Evolutionary conservation across 2,329 filamentous ascomycete species (phyloP).

Genomic region (Diplocarpon rosae): DNA sequence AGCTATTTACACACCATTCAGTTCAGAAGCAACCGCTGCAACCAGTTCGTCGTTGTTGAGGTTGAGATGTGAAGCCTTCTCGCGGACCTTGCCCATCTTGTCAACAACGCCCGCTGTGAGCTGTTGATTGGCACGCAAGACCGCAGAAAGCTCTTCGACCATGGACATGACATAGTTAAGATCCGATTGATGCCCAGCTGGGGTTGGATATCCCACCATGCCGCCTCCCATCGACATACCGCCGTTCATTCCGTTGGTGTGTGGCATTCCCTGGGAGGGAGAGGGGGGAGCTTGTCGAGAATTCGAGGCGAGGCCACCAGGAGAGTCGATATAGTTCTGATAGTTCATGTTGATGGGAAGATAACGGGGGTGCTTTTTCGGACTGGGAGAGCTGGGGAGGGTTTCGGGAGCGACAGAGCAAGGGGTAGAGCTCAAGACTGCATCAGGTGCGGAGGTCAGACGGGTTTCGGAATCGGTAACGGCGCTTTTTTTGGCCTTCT

Average conservation of each 20-base stretch:
- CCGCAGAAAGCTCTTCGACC: slow-evolving; percentile 49
- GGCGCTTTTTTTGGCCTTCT: background rate
- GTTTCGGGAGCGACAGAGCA: background rate
- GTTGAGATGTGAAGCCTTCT: slow-evolving; percentile 40
- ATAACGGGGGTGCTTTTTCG: background rate
- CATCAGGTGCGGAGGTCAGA: too few species aligned
- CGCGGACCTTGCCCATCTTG: slow-evolving; percentile 50
- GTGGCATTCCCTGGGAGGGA: slow-evolving; percentile 22
- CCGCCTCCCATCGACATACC: slow-evolving; percentile 32
- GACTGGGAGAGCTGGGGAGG: background rate
- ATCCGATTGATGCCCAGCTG: slow-evolving; percentile 58
- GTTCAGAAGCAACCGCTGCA: slow-evolving; percentile 41
- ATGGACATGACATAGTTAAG: slow-evolving; percentile 58
- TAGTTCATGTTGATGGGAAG: slow-evolving; percentile 8
- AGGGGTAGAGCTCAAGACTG: background rate
- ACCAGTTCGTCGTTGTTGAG: slow-evolving; percentile 49
- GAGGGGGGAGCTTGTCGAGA: slow-evolving; percentile 23
- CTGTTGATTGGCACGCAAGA: slow-evolving; percentile 34
- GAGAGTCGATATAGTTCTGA: slow-evolving; percentile 21
- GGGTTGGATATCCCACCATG: slow-evolving; percentile 37
- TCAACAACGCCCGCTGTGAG: slow-evolving; percentile 53
- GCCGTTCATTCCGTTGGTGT: slow-evolving; percentile 26
- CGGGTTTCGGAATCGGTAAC: background rate
- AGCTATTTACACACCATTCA: slow-evolving; percentile 37
- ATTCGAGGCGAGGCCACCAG: slow-evolving; percentile 14